Conservation (phyloP, 805 yeast genomes). For the Suhomyces xylopsoci region DNA sequence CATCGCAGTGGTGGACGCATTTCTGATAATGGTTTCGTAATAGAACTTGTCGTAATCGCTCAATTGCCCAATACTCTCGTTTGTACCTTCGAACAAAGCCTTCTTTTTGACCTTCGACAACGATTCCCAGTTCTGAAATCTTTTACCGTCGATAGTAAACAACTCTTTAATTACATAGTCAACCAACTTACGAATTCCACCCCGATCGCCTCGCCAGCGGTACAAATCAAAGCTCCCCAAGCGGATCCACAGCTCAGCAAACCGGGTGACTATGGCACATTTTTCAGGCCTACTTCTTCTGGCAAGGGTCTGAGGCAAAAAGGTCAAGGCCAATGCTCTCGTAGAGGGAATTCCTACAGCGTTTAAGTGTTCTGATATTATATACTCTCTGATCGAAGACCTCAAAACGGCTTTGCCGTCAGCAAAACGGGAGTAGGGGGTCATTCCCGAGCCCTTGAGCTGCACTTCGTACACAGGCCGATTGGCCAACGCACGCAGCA, state of each 20-base stretch:
- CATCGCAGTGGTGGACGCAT: constrained; percentile 72
- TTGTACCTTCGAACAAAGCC: constrained; percentile 12
- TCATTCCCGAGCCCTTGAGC: constrained; percentile 86
- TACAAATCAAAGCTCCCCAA: constrained; percentile 85
- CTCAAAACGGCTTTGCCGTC: constrained; percentile 93
- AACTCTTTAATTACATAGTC: constrained; percentile 72
- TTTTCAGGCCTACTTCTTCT: constrained; percentile 68
- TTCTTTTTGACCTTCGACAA: constrained; percentile 14
- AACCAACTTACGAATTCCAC: constrained; percentile 58
- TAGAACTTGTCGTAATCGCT: constrained; percentile 70
- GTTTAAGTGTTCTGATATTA: constrained; percentile 76
- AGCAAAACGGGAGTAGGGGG: constrained; percentile 92
- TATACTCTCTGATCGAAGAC: constrained; percentile 83
- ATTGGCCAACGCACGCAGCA: constrained; percentile 15
- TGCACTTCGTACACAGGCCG: constrained; percentile 61
- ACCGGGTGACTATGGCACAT: constrained; percentile 81
- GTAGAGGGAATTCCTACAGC: constrained; percentile 86
- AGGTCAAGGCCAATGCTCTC: constrained; percentile 71
- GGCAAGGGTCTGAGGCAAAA: constrained; percentile 74
- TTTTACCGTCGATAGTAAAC: constrained; percentile 36
- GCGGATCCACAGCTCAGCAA: constrained; percentile 84
- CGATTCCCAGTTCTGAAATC: constrained; percentile 28
- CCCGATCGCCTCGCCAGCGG: constrained; percentile 66
- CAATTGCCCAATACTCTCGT: constrained; percentile 31
- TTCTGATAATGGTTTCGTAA: constrained; percentile 65